Evolutionary conservation across 108 stramenopile species (phyloP), one percentile per base, ranked within the genome.

Genomic region (Discostella stelligeroides): DNA sequence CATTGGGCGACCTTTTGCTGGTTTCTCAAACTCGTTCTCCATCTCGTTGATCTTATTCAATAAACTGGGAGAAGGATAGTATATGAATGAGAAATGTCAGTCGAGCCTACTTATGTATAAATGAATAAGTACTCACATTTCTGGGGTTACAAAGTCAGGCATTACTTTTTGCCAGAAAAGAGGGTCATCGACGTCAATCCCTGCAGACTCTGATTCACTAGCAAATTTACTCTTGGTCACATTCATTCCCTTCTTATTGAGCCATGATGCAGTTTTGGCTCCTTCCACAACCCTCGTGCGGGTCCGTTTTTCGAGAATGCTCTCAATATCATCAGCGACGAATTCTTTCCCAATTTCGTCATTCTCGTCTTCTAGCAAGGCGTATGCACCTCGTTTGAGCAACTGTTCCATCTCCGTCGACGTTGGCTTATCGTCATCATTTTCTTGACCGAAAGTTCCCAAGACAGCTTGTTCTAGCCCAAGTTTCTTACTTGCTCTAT

Each of bases 401-500:
- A 97, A 73, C 50, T 89, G 87, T 49, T 98, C 98, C 90, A 98
- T 95, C 72, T 98, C 95, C 55, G 95, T 86, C 29, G 84, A 78
- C 9, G 88, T 91, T 7, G 89, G 95, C 66, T 89, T 95, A 62
- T 88, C 92, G 68, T 94, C 94, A n/a, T 89, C 89, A 17, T 90
- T 86, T 4, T 89, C 87, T 70, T 92, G 85, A 17, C 85, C 91
- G 56, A 96, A 91, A 7, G 96, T 96, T 20, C 98, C 98, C 12
- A 99, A 84, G 8, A 99, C 92, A 24, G 99, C 99, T 66, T 99
- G 99, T 82, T 99, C 98, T n/a, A 99, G 84, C 10, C 99, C 99
- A 25, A 99, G 88, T 79, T 99, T 99, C 74, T 88, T 96, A 51
- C 90, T 89, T 9, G 99, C 99, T 21, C 97, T 87, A 41, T 98